Evolutionary conservation across 331 rosid species (phyloP), one percentile per base, ranked within the genome.

Genomic region (Saraca asoca): DNA sequence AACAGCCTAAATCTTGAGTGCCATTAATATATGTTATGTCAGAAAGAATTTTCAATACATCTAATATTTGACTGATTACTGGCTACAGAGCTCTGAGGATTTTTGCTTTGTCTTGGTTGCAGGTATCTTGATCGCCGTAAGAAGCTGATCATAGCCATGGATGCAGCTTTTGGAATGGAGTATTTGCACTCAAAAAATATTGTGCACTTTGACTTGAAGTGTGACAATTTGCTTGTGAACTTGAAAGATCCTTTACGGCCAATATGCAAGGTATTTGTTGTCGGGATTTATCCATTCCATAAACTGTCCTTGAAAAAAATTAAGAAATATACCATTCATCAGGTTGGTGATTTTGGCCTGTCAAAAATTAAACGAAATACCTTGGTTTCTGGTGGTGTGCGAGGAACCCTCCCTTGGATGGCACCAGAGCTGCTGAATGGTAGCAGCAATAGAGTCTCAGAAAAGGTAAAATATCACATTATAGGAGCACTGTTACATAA

Each of bases 371-470:
- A 88, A 81, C 75, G 95, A 68, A 89, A 87, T 76, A 93, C 98
- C 34, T 74, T 93, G 85, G 98, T 93, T 78, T 89, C 98, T 64
- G 98, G 98, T 56, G 98, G 98, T n/a, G 95, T 93, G 55, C 83
- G 98, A 38, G 98, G 98, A 29, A 93, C 98, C n/a, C 71, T 93
- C 19, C 98, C 98, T 62, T 93, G 98, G 98, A 93, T 93, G 98
- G 98, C 98, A 24, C 98, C 98, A 2, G 98, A 93, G 76, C 79
- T 89, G 60, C 91, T 93, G 53, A 93, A 93, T 72, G 96, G 98
- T 51, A 82, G 95, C 85, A 93, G 98, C 83, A 93, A 78, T 72
- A 93, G 82, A 85, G 98, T 93, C 74, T 93, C 98, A 0, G 98
- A 93, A 75, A 93, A 93, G 95, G 98, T 93, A 54, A 55, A 70